These are phyloP conservation scores for Russula earlei DNA, from an alignment of 768 basidiomycete genomes.

Conservation along the genomic window DNA sequence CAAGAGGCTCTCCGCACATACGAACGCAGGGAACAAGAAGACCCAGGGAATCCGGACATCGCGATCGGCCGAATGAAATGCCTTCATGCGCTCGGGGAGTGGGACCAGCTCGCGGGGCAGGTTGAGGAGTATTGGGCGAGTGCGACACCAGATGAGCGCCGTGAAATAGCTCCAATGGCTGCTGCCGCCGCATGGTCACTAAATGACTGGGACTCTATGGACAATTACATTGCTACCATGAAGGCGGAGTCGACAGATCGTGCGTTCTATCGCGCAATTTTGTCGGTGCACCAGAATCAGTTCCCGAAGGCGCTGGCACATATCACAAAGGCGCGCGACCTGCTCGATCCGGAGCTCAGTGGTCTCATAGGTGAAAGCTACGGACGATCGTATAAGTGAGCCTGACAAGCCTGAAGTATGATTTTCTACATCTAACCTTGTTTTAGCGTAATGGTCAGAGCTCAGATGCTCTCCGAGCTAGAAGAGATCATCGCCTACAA, in stretches of 20 bases:
- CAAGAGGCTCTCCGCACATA: constrained; percentile 85
- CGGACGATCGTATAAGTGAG: constrained; percentile 93
- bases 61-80: constrained; percentile 92
- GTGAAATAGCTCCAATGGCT: constrained; percentile 92
- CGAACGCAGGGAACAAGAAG: constrained; percentile 65
- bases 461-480: constrained; percentile 96
- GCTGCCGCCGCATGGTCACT: constrained; percentile 96
- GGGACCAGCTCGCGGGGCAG: constrained; percentile 81
- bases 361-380: constrained; percentile 93
- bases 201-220: constrained; percentile 97
- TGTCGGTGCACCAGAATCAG: constrained; percentile 94
- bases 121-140: constrained; percentile 85
- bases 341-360: constrained; percentile 83
- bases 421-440: constrained; percentile 10
- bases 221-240: constrained; percentile 91
- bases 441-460: constrained; percentile 83
- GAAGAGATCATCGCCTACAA: constrained; percentile 98
- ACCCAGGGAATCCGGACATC: constrained; percentile 66
- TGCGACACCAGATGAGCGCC: constrained; percentile 72
- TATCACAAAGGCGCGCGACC: constrained; percentile 87
- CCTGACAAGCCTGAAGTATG: not conserved
- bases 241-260: constrained; percentile 87
- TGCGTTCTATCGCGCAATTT: constrained; percentile 91
- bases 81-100: constrained; percentile 94
- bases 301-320: constrained; percentile 84